Conservation (phyloP, 805 yeast species). For the Yarrowia sp. region DNA sequence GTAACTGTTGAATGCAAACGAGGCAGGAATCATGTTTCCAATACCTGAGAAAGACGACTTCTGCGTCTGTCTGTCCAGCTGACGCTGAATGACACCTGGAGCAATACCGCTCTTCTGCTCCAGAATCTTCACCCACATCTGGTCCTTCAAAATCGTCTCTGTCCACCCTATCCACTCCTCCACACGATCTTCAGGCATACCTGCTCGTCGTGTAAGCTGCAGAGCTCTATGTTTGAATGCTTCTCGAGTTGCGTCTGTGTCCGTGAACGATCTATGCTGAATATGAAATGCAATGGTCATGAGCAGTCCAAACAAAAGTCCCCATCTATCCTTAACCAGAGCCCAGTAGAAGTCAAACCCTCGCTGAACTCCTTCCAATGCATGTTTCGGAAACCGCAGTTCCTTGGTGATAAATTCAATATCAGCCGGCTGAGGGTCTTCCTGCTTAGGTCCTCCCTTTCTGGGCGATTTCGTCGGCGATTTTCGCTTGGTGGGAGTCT, state of each 20-base stretch:
- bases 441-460: slow-evolving; percentile 42
- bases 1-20: slow-evolving; percentile 41
- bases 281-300: slow-evolving; percentile 35
- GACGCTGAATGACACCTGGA: slow-evolving; percentile 11
- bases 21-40: slow-evolving; percentile 45
- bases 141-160: slow-evolving; percentile 49
- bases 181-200: slow-evolving; percentile 41
- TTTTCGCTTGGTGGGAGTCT: slow-evolving; percentile 8
- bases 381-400: slow-evolving; percentile 41
- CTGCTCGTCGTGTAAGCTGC: slow-evolving; percentile 22
- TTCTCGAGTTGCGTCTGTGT: slow-evolving; percentile 5
- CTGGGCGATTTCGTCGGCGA: slow-evolving; percentile 22
- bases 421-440: slow-evolving; percentile 43
- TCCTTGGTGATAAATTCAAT: slow-evolving; percentile 41
- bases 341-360: slow-evolving; percentile 47
- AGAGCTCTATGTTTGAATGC: slow-evolving; percentile 36
- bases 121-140: slow-evolving; percentile 47
- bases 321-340: slow-evolving; percentile 51
- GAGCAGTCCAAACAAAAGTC: slow-evolving; percentile 48
- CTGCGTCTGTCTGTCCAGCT: slow-evolving; percentile 35
- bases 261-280: slow-evolving; percentile 30
- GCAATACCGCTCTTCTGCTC: slow-evolving; percentile 45
- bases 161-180: slow-evolving; percentile 51
- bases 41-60: slow-evolving; percentile 43
- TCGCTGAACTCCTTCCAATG: slow-evolving; percentile 44